Percentiles rank a stretch among this genome's conserved stretches.
phyloP scores from a whole-genome alignment of 2,329 filamentous ascomycete genomes.

The Paramyrothecium sp. region DNA sequence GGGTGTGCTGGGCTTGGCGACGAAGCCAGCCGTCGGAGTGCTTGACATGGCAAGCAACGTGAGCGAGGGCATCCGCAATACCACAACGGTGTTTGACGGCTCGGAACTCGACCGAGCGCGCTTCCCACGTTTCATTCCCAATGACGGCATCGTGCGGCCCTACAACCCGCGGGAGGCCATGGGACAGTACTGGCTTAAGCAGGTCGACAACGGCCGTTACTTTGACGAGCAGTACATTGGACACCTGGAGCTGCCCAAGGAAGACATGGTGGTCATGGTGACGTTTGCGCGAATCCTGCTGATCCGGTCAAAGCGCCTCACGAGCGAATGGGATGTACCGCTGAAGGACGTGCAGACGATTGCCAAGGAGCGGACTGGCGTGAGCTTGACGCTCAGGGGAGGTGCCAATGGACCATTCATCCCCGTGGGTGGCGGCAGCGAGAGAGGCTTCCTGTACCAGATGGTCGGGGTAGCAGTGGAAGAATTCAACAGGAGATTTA shows the following conservation, averaged over 20 bases:
- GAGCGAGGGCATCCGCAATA: conserved; percentile 96
- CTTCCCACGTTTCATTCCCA: conserved; percentile 87
- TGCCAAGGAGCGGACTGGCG: conserved; percentile 90
- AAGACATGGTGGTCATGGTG: conserved; percentile 87
- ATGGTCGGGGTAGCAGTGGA: conserved; percentile 66
- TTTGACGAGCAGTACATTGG: conserved; percentile 98
- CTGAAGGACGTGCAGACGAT: conserved; percentile 97
- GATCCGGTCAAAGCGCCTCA: conserved; percentile 80
- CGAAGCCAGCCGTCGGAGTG: conserved; percentile 94
- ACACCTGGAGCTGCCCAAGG: conserved; percentile 85
- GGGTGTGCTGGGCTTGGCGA: conserved; percentile 88
- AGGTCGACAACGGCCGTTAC: conserved; percentile 94
- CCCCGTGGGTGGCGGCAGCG: conserved; percentile 84
- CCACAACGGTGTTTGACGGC: conserved; percentile 95
- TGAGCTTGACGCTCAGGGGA: conserved; percentile 84
- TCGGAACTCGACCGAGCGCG: conserved; percentile 92
- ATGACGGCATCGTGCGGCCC: conserved; percentile 89
- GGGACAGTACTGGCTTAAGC: conserved; percentile 98
- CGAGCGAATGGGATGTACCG: conserved; percentile 93
- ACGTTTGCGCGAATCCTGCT: conserved; percentile 87
- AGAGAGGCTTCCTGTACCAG: conserved; percentile 60
- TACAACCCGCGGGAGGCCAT: conserved; percentile 94
- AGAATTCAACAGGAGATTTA: conserved; percentile 64
- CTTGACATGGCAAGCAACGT: conserved; percentile 97
- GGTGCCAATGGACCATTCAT: conserved; percentile 94